phyloP scores from a whole-genome alignment of 2,329 filamentous ascomycete species.

The Talaromyces sp. region DNA sequence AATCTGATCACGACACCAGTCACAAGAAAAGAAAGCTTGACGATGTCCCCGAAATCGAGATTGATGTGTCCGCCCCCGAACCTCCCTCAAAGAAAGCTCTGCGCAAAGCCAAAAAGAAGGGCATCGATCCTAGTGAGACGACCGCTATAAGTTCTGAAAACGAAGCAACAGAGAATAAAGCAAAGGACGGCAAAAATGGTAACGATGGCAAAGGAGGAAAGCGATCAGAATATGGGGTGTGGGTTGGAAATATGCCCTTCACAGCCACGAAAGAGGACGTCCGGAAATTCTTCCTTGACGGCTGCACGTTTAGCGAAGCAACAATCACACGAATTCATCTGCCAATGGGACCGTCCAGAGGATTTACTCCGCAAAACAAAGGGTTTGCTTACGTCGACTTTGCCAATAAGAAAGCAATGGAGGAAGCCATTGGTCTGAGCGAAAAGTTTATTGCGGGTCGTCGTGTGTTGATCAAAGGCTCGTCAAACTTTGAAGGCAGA shows the following conservation, averaged over 20 bases:
- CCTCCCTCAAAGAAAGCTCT: constrained; percentile 92
- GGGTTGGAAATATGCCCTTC: constrained; percentile 96
- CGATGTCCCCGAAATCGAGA: constrained; percentile 66
- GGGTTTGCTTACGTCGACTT: constrained; percentile 98
- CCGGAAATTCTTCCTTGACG: constrained; percentile 73
- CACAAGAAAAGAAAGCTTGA: constrained; percentile 68
- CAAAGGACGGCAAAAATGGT: constrained; percentile 17
- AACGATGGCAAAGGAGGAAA: constrained; percentile 30
- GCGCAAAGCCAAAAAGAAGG: constrained; percentile 76
- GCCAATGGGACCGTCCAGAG: constrained; percentile 57
- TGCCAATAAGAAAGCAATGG: constrained; percentile 61
- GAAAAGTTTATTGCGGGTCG: constrained; percentile 75
- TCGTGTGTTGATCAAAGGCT: constrained; percentile 86
- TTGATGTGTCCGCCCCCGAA: constrained; percentile 84
- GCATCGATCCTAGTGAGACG: constrained; percentile 19
- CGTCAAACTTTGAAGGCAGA: constrained; percentile 85
- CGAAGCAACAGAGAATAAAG: constrained; percentile 30
- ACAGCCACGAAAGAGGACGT: constrained; percentile 70
- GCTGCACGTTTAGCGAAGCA: constrained; percentile 61
- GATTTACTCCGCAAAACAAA: constrained; percentile 65
- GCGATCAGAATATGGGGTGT: constrained; percentile 79
- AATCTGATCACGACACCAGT: constrained; percentile 20
- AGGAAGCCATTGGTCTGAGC: constrained; percentile 79
- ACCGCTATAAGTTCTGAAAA: constrained; percentile 33
- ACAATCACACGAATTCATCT: constrained; percentile 83